Base-by-base conservation (phyloP, 352 stramenopile genomes). In the Phytophthora idaei region DNA sequence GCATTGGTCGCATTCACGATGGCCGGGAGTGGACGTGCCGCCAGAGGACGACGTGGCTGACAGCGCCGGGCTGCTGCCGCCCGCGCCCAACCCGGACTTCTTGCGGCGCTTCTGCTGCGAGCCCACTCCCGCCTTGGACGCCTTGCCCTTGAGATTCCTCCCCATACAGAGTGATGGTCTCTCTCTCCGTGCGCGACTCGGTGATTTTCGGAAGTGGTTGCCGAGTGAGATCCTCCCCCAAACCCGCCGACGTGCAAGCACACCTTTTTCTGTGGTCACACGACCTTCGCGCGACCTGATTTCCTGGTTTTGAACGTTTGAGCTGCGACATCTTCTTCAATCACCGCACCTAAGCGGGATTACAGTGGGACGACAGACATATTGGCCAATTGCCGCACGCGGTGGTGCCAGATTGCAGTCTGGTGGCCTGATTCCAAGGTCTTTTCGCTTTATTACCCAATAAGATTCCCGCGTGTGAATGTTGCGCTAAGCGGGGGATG, bases 1-100 rank as follows among this genome's bases (percentile, higher is more conserved):
- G 57, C 75, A 83, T 49, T 80, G 69, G 21, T 83, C 75, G 55
- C 84, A 93, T 55, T 93, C 82, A 46, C 80, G 80, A 28, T 73
- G 74, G 28, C 73, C 69, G 6, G 77, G 67, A 52, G 73, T 79
- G 17, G 71, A 66, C 27, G 34, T 61, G 44, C 71, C 71, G 25
- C 73, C 65, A 5, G 73, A 73, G n/a, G 60, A 73, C 25, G 77
- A 64, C 31, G 67, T 58, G n/a, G 65, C 61, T 0, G 71, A 76
- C 3, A 65, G 67, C 34, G 61, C 63, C 5, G 67, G 71, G 39
- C 71, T 78, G 36, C 67, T 66, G 39, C 67, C 47, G 25, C 58
- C 56, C 3, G 14, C 46, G 7, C 57, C 50, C 39, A 76, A 34
- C 0, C 39, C 39, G 15, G 62, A 25, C 64, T 78, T 78, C 56